Evolutionary conservation across 1,284 basidiomycete genomes (phyloP).

Genomic region (Trametes versicolor): DNA sequence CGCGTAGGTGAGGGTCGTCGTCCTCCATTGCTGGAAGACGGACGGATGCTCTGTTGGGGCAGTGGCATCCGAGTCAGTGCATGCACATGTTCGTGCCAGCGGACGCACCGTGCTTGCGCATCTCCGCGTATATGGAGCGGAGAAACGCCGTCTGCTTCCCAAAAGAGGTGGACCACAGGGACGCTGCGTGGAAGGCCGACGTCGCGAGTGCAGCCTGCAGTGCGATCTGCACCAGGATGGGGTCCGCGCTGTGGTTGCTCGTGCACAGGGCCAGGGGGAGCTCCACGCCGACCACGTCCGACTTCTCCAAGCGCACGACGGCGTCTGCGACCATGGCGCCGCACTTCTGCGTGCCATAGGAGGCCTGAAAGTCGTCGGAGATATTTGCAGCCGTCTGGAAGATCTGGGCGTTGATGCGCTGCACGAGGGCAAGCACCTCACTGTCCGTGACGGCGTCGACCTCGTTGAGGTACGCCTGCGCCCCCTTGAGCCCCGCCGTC

Average conservation of each 20-base stretch:
- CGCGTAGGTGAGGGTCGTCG: slow-evolving; percentile 58
- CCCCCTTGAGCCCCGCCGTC: slow-evolving; percentile 37
- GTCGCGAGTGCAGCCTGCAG: slow-evolving; percentile 56
- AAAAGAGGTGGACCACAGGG: slow-evolving; percentile 58
- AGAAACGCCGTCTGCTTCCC: slow-evolving; percentile 49
- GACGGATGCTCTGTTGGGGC: slow-evolving; percentile 54
- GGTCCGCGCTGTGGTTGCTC: slow-evolving; percentile 49
- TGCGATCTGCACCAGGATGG: slow-evolving; percentile 58
- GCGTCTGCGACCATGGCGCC: slow-evolving; percentile 9
- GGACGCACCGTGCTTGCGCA: slow-evolving; percentile 50
- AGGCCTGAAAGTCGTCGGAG: slow-evolving; percentile 24
- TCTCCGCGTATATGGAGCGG: slow-evolving; percentile 45
- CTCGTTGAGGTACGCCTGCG: slow-evolving; percentile 36
- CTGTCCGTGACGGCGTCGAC: slow-evolving; percentile 37
- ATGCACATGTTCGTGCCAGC: not conserved
- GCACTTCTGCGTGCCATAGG: slow-evolving; percentile 9
- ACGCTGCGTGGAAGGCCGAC: slow-evolving; percentile 55
- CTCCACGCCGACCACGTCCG: slow-evolving; percentile 31
- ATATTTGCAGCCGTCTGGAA: slow-evolving; percentile 36
- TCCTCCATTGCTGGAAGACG: slow-evolving; percentile 62
- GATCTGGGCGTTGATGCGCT: slow-evolving; percentile 36
- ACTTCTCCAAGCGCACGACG: slow-evolving; percentile 14
- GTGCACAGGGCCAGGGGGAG: slow-evolving; percentile 45
- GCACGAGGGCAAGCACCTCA: slow-evolving; percentile 35
- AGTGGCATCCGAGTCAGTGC: not conserved